Evolutionary conservation across 768 basidiomycete species (phyloP), one percentile per base, ranked within the genome.

Genomic region (Trametes coccinea): DNA sequence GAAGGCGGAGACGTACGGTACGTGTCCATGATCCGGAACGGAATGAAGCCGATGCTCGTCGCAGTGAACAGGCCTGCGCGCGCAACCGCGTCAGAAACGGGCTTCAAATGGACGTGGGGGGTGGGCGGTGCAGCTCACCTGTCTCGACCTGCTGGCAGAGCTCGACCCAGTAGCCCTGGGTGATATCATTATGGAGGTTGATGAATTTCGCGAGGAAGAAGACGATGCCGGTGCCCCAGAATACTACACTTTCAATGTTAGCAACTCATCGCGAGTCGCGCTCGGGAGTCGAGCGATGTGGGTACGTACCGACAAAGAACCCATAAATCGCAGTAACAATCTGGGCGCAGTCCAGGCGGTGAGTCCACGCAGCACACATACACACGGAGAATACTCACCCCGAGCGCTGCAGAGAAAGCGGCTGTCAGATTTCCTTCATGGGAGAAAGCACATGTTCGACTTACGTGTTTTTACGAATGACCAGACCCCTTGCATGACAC

Each of bases 161-260:
- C 74, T 93, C 90, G 14, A 92, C 82, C 93, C 92, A 95, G 57
- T 89, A 87, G 27, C 87, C 86, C 74, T 93, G 87, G 0, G 78
- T 82, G 56, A 88, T 81, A 8, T 77, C 72, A 66, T 90, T 87
- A 67, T 89, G 84, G 3, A 90, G 74, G 67, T 90, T 85, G 71
- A 93, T 92, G 47, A 85, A 79, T 69, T 82, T 84, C 27, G 73
- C 76, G 4, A 91, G 74, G 73, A 93, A 87, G 53, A 93, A 73
- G 13, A 93, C 89, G 63, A 95, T 86, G 3, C 87, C 92, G 22
- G 90, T 84, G 14, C 93, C 92, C 92, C 92, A 95, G 68, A 95
- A 93, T 0, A 88, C 92, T 84, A 68, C 8, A 17, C 34, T 5
- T 5, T 37, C 6, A 11, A 37, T 11, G 34, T 37, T 37, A 37